Evolutionary conservation across 1,139 yeast genomes (phyloP), one percentile per base, ranked within the genome.

Genomic region (Yamadazyma dushanensis): DNA sequence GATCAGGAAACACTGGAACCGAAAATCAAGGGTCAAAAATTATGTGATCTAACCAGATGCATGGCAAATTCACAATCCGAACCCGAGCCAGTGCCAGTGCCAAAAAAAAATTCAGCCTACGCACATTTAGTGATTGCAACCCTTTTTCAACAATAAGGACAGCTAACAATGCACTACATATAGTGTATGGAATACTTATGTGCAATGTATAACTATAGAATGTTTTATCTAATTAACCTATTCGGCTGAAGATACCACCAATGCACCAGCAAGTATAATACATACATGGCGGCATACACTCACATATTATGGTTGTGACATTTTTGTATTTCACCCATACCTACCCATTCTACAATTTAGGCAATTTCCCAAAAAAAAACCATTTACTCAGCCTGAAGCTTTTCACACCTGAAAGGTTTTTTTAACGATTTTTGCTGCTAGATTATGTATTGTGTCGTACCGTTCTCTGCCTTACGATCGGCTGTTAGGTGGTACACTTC

Each of bases 301-400:
- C 18, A 25, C 27, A 25, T 21, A 21, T 13, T 6, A 9, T 6
- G n/a, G n/a, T n/a, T n/a, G n/a, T n/a, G n/a, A n/a, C n/a, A n/a
- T n/a, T n/a, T n/a, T n/a, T n/a, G n/a, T n/a, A n/a, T n/a, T n/a
- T n/a, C n/a, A n/a, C n/a, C n/a, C n/a, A n/a, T n/a, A n/a, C n/a
- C n/a, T n/a, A n/a, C n/a, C n/a, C n/a, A 5, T 11, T 24, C 16
- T 15, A 15, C 27, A 14, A 25, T 15, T 25, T 25, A 4, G 14
- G 27, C n/a, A 25, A 25, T 25, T 10, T 7, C 27, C 27, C 27
- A 25, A 25, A 24, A 25, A 25, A 21, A 21, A 21, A 21, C 24
- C n/a, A 25, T n/a, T n/a, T n/a, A 25, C 27, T 15, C 18, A 25
- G 17, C 27, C 27, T 25, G 18, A 10, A 13, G n/a, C n/a, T n/a